These are phyloP conservation scores for Yamadazyma paraphyllophila DNA, from an alignment of 805 yeast genomes.

Conservation along the genomic window DNA sequence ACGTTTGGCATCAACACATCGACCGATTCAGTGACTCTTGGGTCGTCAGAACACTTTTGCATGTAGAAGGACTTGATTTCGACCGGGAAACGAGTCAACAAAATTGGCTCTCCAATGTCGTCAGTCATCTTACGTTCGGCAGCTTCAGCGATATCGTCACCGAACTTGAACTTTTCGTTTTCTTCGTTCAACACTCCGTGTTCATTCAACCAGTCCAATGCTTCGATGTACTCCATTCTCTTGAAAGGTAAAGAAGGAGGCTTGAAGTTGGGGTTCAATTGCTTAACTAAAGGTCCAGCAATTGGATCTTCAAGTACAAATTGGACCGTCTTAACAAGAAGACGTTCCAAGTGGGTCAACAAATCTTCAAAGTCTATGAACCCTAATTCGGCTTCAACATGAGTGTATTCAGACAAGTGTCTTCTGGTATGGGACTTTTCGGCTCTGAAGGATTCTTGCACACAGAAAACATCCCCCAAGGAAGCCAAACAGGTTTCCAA, in stretches of 20 bases:
- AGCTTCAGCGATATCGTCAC: constrained; percentile 99
- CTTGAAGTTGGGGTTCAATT: constrained; percentile 87
- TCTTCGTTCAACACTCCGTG: constrained; percentile 94
- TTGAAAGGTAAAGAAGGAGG: constrained; percentile 84
- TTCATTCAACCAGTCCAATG: constrained; percentile 94
- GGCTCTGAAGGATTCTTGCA: constrained; percentile 98
- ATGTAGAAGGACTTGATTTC: constrained; percentile 97
- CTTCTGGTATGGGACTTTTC: constrained; percentile 99
- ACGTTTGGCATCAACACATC: constrained; percentile 99
- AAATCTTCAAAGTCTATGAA: constrained; percentile 86
- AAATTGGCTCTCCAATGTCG: constrained; percentile 86
- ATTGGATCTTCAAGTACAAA: constrained; percentile 85
- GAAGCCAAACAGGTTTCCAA: constrained; percentile 96
- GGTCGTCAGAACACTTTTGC: constrained; percentile 88
- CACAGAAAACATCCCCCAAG: constrained; percentile 94
- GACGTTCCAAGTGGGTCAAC: constrained; percentile 77
- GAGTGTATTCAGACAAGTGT: constrained; percentile 95
- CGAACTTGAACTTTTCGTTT: constrained; percentile 87
- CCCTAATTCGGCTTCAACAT: constrained; percentile 91
- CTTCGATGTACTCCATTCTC: constrained; percentile 89
- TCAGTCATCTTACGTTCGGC: constrained; percentile 99
- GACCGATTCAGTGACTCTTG: constrained; percentile 95
- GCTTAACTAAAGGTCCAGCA: constrained; percentile 85
- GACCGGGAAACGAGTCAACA: constrained; percentile 92
- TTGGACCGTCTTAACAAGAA: constrained; percentile 66